Evolutionary conservation across 2,329 filamentous ascomycete genomes (phyloP).

Genomic region (Didymosphaeria variabile): DNA sequence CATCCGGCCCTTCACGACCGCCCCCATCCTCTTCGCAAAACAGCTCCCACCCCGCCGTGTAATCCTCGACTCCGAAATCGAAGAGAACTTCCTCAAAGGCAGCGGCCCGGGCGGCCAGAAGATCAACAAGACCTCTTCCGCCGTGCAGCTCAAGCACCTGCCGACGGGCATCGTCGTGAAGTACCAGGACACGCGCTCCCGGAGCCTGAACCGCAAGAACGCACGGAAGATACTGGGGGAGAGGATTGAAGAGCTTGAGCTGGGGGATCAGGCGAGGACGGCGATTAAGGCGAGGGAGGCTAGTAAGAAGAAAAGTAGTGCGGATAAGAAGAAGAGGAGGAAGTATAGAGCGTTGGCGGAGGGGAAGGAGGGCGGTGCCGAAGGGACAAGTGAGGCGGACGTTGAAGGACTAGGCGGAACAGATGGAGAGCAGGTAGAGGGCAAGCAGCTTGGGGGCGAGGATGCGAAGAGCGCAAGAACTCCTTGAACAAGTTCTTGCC

Average conservation of each 20-base stretch:
- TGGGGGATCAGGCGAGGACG: constrained; percentile 74
- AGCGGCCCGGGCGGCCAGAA: constrained; percentile 95
- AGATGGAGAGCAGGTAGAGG: background rate
- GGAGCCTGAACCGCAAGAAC: constrained; percentile 85
- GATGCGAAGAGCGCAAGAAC: background rate
- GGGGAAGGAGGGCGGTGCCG: constrained; percentile 59
- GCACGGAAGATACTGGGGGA: constrained; percentile 81
- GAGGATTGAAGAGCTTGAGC: constrained; percentile 75
- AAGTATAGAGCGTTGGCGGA: constrained; percentile 75
- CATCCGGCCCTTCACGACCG: constrained; percentile 30
- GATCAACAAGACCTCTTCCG: constrained; percentile 98
- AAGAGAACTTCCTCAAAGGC: constrained; percentile 88
- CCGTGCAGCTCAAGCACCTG: constrained; percentile 89
- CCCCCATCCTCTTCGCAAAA: constrained; percentile 29
- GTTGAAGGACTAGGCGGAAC: background rate
- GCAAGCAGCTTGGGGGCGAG: background rate
- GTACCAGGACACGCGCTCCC: constrained; percentile 88
- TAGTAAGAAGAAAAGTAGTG: constrained; percentile 76
- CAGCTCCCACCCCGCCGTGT: constrained; percentile 73
- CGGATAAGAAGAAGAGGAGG: constrained; percentile 80
- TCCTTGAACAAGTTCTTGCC: too few species aligned
- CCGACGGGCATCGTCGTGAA: constrained; percentile 95
- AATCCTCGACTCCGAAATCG: constrained; percentile 80
- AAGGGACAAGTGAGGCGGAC: constrained; percentile 23
- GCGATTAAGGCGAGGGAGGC: constrained; percentile 71